Percentiles rank a stretch among this genome's conserved stretches.
Evolutionary conservation across 2,329 filamentous ascomycete species (phyloP).

Genomic region (Alternaria alternata): DNA sequence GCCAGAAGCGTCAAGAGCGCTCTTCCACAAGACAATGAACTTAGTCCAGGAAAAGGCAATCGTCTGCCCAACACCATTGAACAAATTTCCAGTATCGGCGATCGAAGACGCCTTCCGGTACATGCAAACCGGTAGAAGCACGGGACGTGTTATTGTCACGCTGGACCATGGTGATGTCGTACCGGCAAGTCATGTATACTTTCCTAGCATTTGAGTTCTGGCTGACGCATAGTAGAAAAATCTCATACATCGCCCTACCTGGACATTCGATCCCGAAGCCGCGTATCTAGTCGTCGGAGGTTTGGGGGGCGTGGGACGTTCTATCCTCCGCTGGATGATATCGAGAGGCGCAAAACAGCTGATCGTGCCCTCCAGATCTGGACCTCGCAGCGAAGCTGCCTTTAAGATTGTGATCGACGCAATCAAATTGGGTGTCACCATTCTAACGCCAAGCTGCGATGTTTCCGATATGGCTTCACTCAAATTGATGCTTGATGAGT

Average conservation of each 20-base stretch:
- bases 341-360: slow-evolving; percentile 22
- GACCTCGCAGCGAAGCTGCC: not conserved
- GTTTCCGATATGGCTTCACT: slow-evolving; percentile 11
- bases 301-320: slow-evolving; percentile 29
- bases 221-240: too few relatives aligned
- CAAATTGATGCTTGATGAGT: not conserved
- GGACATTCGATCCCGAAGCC: slow-evolving; percentile 7
- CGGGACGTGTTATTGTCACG: too few relatives aligned
- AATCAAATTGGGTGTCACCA: not conserved
- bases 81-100: too few relatives aligned
- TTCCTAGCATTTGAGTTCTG: too few relatives aligned
- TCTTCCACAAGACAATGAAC: slow-evolving; percentile 16
- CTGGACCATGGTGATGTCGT: not conserved
- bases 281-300: slow-evolving; percentile 31
- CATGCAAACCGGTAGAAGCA: too few relatives aligned
- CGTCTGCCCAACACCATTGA: not conserved
- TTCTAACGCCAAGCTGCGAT: slow-evolving; percentile 13
- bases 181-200: slow-evolving; percentile 8
- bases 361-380: slow-evolving; percentile 28
- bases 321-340: slow-evolving; percentile 23
- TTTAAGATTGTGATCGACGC: not conserved
- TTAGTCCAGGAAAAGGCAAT: not conserved
- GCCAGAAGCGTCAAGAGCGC: not conserved
- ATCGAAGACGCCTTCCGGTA: too few relatives aligned
- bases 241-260: too few relatives aligned